Base-by-base conservation (phyloP, 1,284 basidiomycete genomes). In the Cutaneotrichosporon spelunceum region DNA sequence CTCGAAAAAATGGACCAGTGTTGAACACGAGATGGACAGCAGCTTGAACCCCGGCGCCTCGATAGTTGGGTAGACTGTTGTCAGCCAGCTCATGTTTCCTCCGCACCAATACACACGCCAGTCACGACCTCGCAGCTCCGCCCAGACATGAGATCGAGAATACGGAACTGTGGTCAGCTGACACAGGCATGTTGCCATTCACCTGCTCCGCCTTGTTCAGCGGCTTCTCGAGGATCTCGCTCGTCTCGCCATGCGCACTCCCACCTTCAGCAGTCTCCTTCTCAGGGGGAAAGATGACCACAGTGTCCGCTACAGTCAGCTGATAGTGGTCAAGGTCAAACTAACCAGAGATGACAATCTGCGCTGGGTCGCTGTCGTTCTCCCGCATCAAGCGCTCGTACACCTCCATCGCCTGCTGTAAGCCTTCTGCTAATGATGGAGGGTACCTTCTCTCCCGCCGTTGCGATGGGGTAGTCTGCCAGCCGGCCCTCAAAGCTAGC, bases 391-490 rank as follows among this genome's bases (percentile, higher is more conserved):
- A 80, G 34, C 88, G 83, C 75, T 91, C 87, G 72, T 96, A 96
- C n/a, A 95, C 93, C 71, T 95, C 90, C 9, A 93, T 85, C 0
- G 89, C 93, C 81, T 83, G 64, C 11, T 26, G 26, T 57, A 7
- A 53, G 56, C 56, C 30, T 2, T 10, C 5, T 4, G 2, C 10
- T 10, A 23, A 2, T 13, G 24, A 1, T n/a, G 23, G 0, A 42
- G 33, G 68, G 42, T 21, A 82, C 84, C 82, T 97, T 98, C 68
- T 94, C 88, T 2, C 86, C 87, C 2, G 92, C 92, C 0, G 93
- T 98, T 9, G 93, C 87, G 6, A 96, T 90, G 0, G 94, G 91
- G 75, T 99, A 98, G 74, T 96, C 92, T 62, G 91, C 90, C 19
- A 90, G 83, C 65, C 90, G 85, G 27, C 86, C 85, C 62, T 88